Evolutionary conservation across 345 rosid genomes (phyloP).

Genomic region (Lumnitzera racemosa): DNA sequence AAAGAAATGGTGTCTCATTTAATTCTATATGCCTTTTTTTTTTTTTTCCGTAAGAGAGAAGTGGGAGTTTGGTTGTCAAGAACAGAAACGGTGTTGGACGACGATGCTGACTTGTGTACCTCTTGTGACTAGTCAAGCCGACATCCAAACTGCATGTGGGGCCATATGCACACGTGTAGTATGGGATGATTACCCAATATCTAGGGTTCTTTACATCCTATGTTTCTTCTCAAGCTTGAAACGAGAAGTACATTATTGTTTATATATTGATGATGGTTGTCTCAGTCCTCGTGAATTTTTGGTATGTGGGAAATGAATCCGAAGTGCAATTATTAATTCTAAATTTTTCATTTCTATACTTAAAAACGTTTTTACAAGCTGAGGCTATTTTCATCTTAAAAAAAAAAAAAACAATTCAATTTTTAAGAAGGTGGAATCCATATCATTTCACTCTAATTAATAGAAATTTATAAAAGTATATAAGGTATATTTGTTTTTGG

Average conservation of each 20-base stretch:
- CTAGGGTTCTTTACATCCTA: constrained; percentile 4
- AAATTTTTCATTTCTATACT: no score
- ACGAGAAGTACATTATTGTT: not conserved
- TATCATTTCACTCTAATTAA: no score
- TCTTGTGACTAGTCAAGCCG: constrained; percentile 56
- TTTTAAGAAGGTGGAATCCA: no score
- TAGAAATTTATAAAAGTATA: no score
- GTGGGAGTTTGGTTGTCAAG: constrained; percentile 11
- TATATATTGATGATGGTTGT: not conserved
- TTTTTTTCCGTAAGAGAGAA: not conserved
- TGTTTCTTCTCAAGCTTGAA: constrained; percentile 11
- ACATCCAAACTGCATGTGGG: constrained; percentile 42
- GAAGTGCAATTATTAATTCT: no score
- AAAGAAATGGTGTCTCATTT: not conserved
- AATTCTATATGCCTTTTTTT: not conserved
- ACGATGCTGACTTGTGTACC: constrained; percentile 21
- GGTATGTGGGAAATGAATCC: no score
- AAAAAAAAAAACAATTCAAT: no score
- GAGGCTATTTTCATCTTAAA: no score
- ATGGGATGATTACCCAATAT: constrained; percentile 23
- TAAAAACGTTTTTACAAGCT: no score
- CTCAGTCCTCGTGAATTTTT: no score
- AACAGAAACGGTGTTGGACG: constrained; percentile 22
- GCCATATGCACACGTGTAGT: constrained; percentile 49
- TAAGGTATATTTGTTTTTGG: no score